phyloP scores from a whole-genome alignment of 2,329 filamentous ascomycete genomes.

The Blastomyces parvus region DNA sequence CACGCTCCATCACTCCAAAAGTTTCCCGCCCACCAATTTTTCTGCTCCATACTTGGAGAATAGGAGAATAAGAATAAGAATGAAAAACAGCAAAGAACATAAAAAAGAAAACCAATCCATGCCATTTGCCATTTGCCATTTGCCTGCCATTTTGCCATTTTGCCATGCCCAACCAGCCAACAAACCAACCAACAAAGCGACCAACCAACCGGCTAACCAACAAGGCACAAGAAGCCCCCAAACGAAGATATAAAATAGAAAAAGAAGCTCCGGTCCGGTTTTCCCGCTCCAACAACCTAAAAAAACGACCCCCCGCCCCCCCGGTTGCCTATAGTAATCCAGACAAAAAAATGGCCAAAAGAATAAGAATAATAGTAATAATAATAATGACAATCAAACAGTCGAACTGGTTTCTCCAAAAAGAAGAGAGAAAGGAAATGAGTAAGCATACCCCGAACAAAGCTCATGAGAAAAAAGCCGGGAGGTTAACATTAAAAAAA shows the following conservation, averaged over 20 bases:
- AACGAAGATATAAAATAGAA: neutral
- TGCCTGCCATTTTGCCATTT: neutral
- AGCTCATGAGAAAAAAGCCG: neutral
- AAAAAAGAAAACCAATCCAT: neutral
- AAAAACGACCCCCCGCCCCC: neutral
- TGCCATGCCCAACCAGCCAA: slow-evolving; percentile 3
- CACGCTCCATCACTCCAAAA: slow-evolving; percentile 5
- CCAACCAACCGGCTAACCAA: neutral
- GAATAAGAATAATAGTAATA: neutral
- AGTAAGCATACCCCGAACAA: slow-evolving; percentile 10
- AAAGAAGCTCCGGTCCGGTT: slow-evolving; percentile 2
- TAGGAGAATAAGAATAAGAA: slow-evolving; percentile 1
- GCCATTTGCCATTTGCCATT: slow-evolving; percentile 4
- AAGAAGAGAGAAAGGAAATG: neutral
- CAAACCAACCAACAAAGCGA: neutral
- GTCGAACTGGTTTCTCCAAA: slow-evolving; percentile 4
- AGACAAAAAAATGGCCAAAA: slow-evolving; percentile 8
- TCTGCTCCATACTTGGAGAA: slow-evolving; percentile 2
- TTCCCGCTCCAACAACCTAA: neutral
- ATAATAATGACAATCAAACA: neutral
- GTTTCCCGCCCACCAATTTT: neutral
- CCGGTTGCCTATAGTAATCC: slow-evolving; percentile 6
- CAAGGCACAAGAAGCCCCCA: neutral
- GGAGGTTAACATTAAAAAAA: slow-evolving; percentile 8
- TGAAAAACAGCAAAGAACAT: neutral